Evolutionary conservation across 495 filamentous ascomycete genomes (phyloP).

Genomic region (Beverwykella pulmonaria): DNA sequence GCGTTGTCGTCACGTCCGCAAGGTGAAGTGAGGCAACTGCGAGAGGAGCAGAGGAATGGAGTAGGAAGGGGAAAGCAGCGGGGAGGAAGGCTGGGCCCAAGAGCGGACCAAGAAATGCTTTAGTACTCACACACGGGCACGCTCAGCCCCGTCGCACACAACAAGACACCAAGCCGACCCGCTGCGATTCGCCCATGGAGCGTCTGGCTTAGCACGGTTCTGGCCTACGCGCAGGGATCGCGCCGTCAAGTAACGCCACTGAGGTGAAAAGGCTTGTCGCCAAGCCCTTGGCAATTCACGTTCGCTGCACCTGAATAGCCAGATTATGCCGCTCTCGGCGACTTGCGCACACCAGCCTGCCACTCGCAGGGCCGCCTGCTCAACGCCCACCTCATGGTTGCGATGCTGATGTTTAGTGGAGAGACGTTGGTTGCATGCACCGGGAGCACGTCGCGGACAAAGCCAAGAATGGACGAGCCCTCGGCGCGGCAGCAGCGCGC

Average conservation of each 20-base stretch:
- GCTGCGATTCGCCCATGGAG: constrained; percentile 3
- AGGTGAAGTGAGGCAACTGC: not conserved
- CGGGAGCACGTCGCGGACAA: not conserved
- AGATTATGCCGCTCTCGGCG: constrained; percentile 12
- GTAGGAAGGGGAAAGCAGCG: constrained; percentile 17
- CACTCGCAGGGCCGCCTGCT: not conserved
- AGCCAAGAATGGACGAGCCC: not conserved
- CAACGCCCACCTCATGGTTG: not conserved
- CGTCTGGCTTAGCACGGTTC: constrained; percentile 1
- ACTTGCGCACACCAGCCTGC: not conserved
- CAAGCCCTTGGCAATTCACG: constrained; percentile 6
- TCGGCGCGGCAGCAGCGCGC: constrained; percentile 4
- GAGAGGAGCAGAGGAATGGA: constrained; percentile 18
- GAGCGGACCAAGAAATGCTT: constrained; percentile 12
- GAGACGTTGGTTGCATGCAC: not conserved
- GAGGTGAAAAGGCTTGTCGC: not conserved
- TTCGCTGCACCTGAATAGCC: constrained; percentile 2
- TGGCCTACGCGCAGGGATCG: constrained; percentile 1
- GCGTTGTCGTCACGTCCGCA: not conserved
- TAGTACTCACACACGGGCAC: not conserved
- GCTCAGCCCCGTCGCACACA: constrained; percentile 7
- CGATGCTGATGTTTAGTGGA: not conserved
- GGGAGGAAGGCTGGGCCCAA: constrained; percentile 21
- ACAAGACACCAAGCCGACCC: not conserved
- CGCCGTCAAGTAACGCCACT: not conserved